Base-by-base conservation (phyloP, 352 stramenopile genomes). In the Globisporangium nodosum region DNA sequence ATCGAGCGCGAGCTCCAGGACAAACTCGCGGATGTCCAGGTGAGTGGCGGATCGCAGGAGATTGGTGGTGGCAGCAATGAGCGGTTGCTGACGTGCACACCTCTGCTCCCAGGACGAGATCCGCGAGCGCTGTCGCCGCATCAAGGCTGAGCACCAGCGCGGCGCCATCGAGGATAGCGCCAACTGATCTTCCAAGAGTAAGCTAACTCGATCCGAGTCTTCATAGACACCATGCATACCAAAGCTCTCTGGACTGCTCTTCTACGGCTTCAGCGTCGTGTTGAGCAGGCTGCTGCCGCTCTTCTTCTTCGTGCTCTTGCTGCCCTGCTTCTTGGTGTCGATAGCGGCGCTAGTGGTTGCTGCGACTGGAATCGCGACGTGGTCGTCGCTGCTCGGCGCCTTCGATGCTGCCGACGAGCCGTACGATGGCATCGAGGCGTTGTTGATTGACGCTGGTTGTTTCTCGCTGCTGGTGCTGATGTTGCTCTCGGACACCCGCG, bases 1-100 rank as follows among this genome's bases (percentile, higher is more conserved):
- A 65, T 85, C 56, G 68, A 88, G 53, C 68, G 55, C 52, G 70
- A 82, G 40, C 72, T 90, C 9, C 69, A 85, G 40, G 49, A 64
- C 35, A 85, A 86, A 46, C 73, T 90, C 40, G 53, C 54, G 4
- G 62, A 75, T 52, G 71, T 85, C 8, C 75, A 66, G 9, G 61
- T 68, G 53, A 42, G 42, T 27, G 16, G 24, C 24, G 24, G 35
- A 5, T 40, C 8, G 11, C 35, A 40, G 11, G 35, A 40, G 9
- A 40, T 4, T 13, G 35, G 35, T 5, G 11, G 11, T 15, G 35
- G 9, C 35, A 9, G 11, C 11, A 15, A 40, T 3, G 5, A 48
- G 16, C 3, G 13, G 42, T 24, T 48, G 42, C 42, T 48, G 8
- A 48, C 42, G 0, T 6, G 0, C 1, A 48, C 6, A 18, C 42